Evolutionary conservation across 208 protist species (phyloP), one percentile per base, ranked within the genome.

Genomic region (Acanthamoeba royreba): DNA sequence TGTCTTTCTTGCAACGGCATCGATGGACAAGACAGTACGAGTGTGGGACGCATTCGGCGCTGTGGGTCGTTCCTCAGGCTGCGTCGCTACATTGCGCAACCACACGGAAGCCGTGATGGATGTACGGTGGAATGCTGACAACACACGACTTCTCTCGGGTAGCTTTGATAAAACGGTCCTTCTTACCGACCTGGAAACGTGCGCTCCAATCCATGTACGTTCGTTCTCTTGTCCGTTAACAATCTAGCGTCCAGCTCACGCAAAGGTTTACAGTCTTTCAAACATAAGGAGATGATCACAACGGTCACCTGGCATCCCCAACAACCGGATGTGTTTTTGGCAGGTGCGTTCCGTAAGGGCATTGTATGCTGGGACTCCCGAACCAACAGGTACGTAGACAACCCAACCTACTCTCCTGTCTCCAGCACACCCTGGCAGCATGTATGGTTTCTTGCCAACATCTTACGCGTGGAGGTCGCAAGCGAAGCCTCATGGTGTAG

Each of bases 281-380:
- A 92, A 74, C 55, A 92, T 33, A 77, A 92, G 11, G 55, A 92
- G 25, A 61, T 49, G 42, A 92, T 81, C n/a, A 92, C 87, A 85
- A 49, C 42, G 2, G 61, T 92, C n/a, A 45, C 13, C 17, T 77
- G 38, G 43, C 87, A 92, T 45, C 87, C 87, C 53, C 42, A 79
- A 15, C 43, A 92, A 28, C 38, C 55, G 11, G 46, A 92, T 8
- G 2, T 92, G 33, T 92, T 92, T 38, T n/a, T 92, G 55, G 49
- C 55, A 11, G 87, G 87, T 22, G 87, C 53, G 17, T 66, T 33
- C 38, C 17, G 38, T 5, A 17, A 33, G n/a, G 87, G 87, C 40
- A 40, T 92, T 33, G 38, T 53, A 2, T 81, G 87, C 40, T 92
- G 87, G 87, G 87, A 92, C 33, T 13, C 46, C 5, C 87, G 87